These are phyloP conservation scores for Phanerodontia chrysosporium DNA, from an alignment of 768 basidiomycete species.

Conservation along the genomic window DNA sequence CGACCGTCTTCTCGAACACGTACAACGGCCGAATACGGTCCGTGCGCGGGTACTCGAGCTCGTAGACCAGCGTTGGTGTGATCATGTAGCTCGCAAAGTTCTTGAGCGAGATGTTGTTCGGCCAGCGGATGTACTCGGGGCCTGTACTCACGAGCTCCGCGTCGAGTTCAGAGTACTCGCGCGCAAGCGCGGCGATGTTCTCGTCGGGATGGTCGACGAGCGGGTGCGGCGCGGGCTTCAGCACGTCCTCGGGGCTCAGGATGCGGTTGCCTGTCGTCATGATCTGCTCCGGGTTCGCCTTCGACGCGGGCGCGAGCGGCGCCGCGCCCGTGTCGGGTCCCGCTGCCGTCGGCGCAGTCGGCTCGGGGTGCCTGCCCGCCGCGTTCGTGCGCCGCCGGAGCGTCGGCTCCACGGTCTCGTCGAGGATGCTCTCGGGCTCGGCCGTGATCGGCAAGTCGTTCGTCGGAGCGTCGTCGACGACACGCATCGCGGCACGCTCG, in stretches of 20 bases:
- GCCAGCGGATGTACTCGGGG: slow-evolving; percentile 66
- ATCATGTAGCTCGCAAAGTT: slow-evolving; percentile 86
- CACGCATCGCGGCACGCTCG: slow-evolving; percentile 21
- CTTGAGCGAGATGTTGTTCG: slow-evolving; percentile 74
- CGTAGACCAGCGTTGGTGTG: slow-evolving; percentile 91
- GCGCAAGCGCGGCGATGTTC: slow-evolving; percentile 63
- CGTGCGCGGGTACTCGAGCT: slow-evolving; percentile 52
- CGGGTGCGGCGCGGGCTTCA: slow-evolving; percentile 34
- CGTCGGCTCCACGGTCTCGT: background rate
- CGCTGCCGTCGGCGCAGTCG: background rate
- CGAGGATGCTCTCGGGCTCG: background rate
- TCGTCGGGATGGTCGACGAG: slow-evolving; percentile 65
- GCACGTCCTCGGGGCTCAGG: slow-evolving; percentile 14
- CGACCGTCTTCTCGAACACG: slow-evolving; percentile 64
- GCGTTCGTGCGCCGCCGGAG: slow-evolving; percentile 2
- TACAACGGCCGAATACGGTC: slow-evolving; percentile 72
- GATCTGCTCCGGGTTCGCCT: background rate
- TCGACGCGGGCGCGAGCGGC: background rate
- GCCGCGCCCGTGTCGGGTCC: background rate
- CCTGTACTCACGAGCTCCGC: slow-evolving; percentile 75
- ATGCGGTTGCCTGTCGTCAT: slow-evolving; percentile 19
- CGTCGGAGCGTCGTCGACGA: slow-evolving; percentile 29
- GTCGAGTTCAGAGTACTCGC: slow-evolving; percentile 71
- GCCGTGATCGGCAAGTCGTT: slow-evolving; percentile 5
- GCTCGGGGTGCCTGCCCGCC: background rate